Conservation (phyloP, 345 rosid species). For the Viola odorata region DNA sequence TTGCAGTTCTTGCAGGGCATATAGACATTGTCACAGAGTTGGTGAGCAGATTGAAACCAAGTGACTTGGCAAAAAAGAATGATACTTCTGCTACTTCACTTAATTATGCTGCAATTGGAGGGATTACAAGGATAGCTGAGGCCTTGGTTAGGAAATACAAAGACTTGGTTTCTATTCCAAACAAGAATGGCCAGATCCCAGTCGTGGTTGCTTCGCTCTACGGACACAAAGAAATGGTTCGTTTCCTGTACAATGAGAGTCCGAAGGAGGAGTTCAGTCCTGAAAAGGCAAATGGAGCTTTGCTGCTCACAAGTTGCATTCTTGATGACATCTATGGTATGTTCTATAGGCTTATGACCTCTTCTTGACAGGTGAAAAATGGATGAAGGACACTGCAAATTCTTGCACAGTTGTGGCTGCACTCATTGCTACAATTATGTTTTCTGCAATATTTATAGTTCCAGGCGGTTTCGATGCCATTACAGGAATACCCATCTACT, state of each 20-base stretch:
- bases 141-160: constrained; percentile 39
- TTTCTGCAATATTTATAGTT: constrained; percentile 23
- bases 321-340: constrained; percentile 56
- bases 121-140: constrained; percentile 48
- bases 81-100: constrained; percentile 52
- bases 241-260: constrained; percentile 46
- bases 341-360: not conserved
- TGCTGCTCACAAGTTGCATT: constrained; percentile 62
- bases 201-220: constrained; percentile 62
- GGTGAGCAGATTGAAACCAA: constrained; percentile 16
- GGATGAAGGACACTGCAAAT: constrained; percentile 27
- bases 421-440: constrained; percentile 27
- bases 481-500: constrained; percentile 11
- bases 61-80: constrained; percentile 27
- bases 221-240: constrained; percentile 53
- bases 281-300: constrained; percentile 41
- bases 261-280: constrained; percentile 45
- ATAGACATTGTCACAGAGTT: constrained; percentile 50
- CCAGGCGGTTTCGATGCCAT: constrained; percentile 24
- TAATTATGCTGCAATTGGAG: constrained; percentile 66
- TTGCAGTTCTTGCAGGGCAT: constrained; percentile 63
- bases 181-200: constrained; percentile 42
- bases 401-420: constrained; percentile 32
- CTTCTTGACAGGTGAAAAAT: constrained; percentile 14
- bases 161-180: constrained; percentile 35